Base-by-base conservation (phyloP, 1,139 yeast species). In the Yamadazyma diddensiae region DNA sequence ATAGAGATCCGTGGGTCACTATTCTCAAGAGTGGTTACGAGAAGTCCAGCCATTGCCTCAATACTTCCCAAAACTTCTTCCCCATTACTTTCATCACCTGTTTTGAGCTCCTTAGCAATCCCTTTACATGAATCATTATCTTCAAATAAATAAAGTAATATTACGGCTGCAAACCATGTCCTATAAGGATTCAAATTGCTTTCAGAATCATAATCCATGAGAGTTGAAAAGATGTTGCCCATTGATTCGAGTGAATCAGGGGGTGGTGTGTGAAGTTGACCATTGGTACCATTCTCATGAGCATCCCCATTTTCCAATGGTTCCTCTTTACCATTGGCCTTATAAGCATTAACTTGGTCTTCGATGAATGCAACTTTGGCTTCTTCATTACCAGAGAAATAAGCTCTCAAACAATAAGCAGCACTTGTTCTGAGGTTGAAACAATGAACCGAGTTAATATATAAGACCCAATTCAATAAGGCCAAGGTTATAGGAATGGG, bases 371-470 rank as follows among this genome's bases (percentile, higher is more conserved):
- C 64, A 13, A 60, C 48, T 48, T 77, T 78, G 1, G 86, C 77
- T n/a, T 73, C 80, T 3, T 60, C 52, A 49, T 87, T 90, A 18
- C 76, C 77, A 36, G 72, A 60, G 36, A 88, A 77, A 43, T 81
- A 86, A 0, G 94, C 79, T 34, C 76, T 77, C 26, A 92, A 57
- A 30, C 88, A 75, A 24, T 65, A 59, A 3, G 79, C 70, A 3
- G 96, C 77, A 3, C 87, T 86, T 5, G 79, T 73, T 45, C 98
- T 67, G 5, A 88, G 69, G 39, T 86, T 92, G 55, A 92, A 92
- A 2, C 78, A 63, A 49, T 88, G 96, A 4, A 88, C 85, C 0
- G 96, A 86, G 43, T 85, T 86, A 5, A 82, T 76, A 38, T 66
- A 70, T 10, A 90, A 61, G 20, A 87, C 72, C 97, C 97, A 92